A percentile compares a stretch with the other conserved stretches of the same genome.
These are phyloP conservation scores for Venturia asperata DNA, from an alignment of 2,329 filamentous ascomycete genomes.

Conservation along the genomic window DNA sequence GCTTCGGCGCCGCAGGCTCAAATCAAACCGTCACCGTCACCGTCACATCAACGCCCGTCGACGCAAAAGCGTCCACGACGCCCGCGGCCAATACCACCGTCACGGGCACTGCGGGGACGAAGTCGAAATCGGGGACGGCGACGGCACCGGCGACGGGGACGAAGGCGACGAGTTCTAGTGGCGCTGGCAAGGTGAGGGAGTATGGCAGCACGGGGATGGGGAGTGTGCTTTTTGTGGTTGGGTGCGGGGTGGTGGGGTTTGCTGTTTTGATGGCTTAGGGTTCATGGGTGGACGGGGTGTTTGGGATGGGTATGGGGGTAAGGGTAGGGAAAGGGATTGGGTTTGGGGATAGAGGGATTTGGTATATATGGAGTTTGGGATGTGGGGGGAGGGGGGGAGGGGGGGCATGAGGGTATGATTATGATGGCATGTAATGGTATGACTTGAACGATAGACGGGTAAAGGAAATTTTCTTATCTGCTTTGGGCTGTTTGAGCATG, in stretches of 20 bases:
- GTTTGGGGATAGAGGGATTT: too few species aligned
- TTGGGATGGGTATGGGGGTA: too few species aligned
- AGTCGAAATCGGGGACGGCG: neutral
- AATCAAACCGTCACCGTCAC: neutral
- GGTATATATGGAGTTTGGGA: too few species aligned
- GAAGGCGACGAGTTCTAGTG: slow-evolving; percentile 3
- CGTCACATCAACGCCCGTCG: neutral
- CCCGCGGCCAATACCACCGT: neutral
- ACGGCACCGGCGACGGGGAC: neutral
- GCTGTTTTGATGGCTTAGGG: neutral
- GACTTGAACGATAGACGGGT: too few species aligned
- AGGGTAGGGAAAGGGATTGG: too few species aligned
- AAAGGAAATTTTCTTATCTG: too few species aligned
- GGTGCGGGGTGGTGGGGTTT: neutral
- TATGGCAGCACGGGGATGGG: neutral
- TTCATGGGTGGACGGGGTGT: too few species aligned
- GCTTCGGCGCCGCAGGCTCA: slow-evolving; percentile 1
- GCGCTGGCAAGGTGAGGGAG: neutral
- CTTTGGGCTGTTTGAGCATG: too few species aligned
- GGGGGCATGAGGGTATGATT: too few species aligned
- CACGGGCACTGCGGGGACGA: neutral
- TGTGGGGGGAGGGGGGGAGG: too few species aligned
- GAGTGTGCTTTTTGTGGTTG: neutral
- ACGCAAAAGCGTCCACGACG: neutral
- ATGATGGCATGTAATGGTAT: too few species aligned